A percentile compares a stretch with the other conserved stretches of the same genome.
phyloP scores from a whole-genome alignment of 176 grass and related monocot genomes.

The Eleusine coracana region DNA sequence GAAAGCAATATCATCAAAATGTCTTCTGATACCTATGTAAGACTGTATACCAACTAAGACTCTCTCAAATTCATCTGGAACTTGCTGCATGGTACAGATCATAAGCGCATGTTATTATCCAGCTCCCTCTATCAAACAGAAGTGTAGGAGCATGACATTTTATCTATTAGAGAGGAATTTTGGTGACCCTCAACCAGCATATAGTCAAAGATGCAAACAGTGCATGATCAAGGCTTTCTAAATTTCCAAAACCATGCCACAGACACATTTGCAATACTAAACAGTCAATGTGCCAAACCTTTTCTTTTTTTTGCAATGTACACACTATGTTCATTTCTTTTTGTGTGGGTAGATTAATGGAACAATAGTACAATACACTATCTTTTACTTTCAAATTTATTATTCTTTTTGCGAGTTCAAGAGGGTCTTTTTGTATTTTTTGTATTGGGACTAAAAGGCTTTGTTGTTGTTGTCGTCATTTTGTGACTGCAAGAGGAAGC shows the following conservation, averaged over 20 bases:
- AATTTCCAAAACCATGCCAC: not conserved
- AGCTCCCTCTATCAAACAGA: slow-evolving; percentile 14
- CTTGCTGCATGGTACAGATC: slow-evolving; percentile 76
- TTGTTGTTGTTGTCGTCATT: no score
- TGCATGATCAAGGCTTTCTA: not conserved
- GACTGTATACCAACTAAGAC: slow-evolving; percentile 85
- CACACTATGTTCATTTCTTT: not conserved
- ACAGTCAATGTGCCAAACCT: not conserved
- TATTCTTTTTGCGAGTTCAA: not conserved
- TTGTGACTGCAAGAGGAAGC: not conserved
- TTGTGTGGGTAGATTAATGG: not conserved
- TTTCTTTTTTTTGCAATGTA: not conserved
- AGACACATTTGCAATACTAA: slow-evolving; percentile 11
- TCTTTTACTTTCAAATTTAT: not conserved
- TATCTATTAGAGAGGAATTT: not conserved
- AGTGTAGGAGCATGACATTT: not conserved
- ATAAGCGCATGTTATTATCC: slow-evolving; percentile 21
- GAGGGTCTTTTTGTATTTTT: not conserved
- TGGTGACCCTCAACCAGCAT: not conserved
- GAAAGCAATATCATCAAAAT: slow-evolving; percentile 78
- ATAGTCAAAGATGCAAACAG: not conserved
- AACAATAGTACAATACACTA: not conserved
- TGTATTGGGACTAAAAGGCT: no score
- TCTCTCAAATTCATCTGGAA: slow-evolving; percentile 89
- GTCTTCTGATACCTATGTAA: slow-evolving; percentile 84